Evolutionary conservation across 805 yeast species (phyloP), one percentile per base, ranked within the genome.

Genomic region (Candida pseudofarinosa): DNA sequence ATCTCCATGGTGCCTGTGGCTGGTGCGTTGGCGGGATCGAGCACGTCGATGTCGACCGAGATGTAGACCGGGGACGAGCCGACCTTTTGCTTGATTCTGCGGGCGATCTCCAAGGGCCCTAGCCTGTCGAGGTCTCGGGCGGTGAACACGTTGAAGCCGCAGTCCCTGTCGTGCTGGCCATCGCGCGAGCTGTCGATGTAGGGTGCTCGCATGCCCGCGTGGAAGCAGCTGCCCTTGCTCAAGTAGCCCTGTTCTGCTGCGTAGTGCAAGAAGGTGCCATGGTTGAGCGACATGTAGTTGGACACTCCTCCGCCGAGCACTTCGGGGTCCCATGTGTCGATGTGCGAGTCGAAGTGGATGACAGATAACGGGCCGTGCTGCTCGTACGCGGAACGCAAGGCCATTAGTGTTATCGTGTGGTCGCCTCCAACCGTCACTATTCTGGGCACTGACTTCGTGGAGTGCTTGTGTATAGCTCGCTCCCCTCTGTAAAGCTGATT

Each of bases 1-100:
- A 76, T 78, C 55, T 85, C 93, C 51, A 83, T 77, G 3, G 93
- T 85, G 7, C 93, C 93, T 0, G 91, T 84, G 1, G 86, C 90
- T 13, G 90, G 86, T 2, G 88, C 88, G 39, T 71, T 65, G 4
- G 85, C 79, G 0, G 89, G 89, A 55, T 85, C 93, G 46, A 85
- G 67, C 2, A 81, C 85, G 55, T 82, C 88, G 37, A 79, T 73
- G 57, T 74, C 79, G 28, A 74, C 68, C 0, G 74, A 60, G 4
- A 74, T 56, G 50, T 74, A 74, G 1, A 71, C 77, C 1, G 76
- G 76, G 13, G 55, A 47, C 28, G 55, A 55, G 2, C 73, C 72
- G 0, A 74, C 67, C 1, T 59, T 48, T 3, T 58, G 46, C 39
- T 60, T 67, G 19, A 77, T 57, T 15, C 51, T 53, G 12, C 55